Evolutionary conservation across 2,329 filamentous ascomycete species (phyloP).

Genomic region (Amylocarpus encephaloides): DNA sequence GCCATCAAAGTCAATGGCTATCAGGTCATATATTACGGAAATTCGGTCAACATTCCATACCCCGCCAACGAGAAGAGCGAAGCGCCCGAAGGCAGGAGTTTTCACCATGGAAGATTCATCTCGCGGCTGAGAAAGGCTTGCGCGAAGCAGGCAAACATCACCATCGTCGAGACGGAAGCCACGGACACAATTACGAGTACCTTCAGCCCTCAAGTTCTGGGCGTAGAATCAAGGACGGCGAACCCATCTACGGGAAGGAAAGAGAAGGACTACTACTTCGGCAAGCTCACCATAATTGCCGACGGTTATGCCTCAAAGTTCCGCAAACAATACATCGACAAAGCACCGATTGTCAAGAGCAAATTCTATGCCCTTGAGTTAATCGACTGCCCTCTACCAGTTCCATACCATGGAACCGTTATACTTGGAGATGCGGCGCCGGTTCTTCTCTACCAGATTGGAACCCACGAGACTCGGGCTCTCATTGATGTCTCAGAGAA

Average conservation of each 20-base stretch:
- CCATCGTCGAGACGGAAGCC: slow-evolving; percentile 84
- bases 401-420: slow-evolving; percentile 75
- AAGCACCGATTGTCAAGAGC: slow-evolving; percentile 64
- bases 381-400: slow-evolving; percentile 75
- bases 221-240: slow-evolving; percentile 68
- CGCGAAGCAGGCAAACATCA: slow-evolving; percentile 71
- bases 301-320: slow-evolving; percentile 94
- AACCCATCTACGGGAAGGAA: slow-evolving; percentile 51
- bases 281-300: slow-evolving; percentile 76
- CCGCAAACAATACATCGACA: slow-evolving; percentile 68
- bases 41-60: slow-evolving; percentile 72
- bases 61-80: slow-evolving; percentile 46
- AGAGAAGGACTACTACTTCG: slow-evolving; percentile 75
- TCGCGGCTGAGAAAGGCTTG: slow-evolving; percentile 72
- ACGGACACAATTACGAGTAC: slow-evolving; percentile 67
- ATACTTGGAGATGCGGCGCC: slow-evolving; percentile 72
- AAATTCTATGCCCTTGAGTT: slow-evolving; percentile 94
- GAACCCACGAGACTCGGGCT: slow-evolving; percentile 84
- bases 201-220: slow-evolving; percentile 66
- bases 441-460: slow-evolving; percentile 93
- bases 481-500: slow-evolving; percentile 82
- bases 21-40: slow-evolving; percentile 74
- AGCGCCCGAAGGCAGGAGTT: slow-evolving; percentile 66
- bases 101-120: slow-evolving; percentile 95
- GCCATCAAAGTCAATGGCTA: slow-evolving; percentile 78